These are phyloP conservation scores for Arthrobotrys sphaeroides DNA, from an alignment of 2,329 filamentous ascomycete species.

Conservation along the genomic window DNA sequence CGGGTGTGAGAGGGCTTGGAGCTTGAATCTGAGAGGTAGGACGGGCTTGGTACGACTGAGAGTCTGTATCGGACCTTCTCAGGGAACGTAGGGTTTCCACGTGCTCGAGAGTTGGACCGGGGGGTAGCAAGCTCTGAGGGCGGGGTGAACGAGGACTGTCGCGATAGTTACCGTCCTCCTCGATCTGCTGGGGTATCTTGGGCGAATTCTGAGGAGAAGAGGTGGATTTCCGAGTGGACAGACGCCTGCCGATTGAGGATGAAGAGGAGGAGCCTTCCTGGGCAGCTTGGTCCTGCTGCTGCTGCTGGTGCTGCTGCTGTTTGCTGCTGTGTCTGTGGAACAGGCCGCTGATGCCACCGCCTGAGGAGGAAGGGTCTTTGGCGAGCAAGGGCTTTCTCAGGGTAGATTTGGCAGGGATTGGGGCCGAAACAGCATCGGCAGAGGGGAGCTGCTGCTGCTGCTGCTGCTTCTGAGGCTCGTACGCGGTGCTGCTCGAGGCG, in stretches of 20 bases:
- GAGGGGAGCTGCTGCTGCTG: conserved; percentile 14
- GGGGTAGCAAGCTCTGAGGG: conserved; percentile 49
- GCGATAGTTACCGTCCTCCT: conserved; percentile 26
- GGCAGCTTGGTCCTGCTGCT: background rate
- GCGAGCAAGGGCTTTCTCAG: conserved; percentile 39
- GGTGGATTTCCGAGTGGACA: conserved; percentile 35
- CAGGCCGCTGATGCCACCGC: conserved; percentile 35
- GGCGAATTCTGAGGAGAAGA: conserved; percentile 41
- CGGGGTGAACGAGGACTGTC: conserved; percentile 27
- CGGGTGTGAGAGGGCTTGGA: conserved; percentile 19
- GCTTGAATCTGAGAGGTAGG: conserved; percentile 34
- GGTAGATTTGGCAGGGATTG: conserved; percentile 45
- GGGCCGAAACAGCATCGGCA: conserved; percentile 8
- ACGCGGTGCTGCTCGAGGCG: conserved; percentile 3
- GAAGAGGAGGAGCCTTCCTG: conserved; percentile 16
- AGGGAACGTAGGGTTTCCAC: conserved; percentile 49
- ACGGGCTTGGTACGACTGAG: conserved; percentile 51
- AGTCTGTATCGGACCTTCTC: conserved; percentile 49
- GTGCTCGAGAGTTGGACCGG: conserved; percentile 33
- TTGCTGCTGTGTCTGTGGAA: conserved; percentile 47
- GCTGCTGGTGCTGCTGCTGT: conserved; percentile 23
- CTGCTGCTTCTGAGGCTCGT: conserved; percentile 15
- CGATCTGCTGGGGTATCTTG: conserved; percentile 41
- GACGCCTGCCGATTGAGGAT: conserved; percentile 38
- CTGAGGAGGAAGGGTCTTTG: conserved; percentile 31